Evolutionary conservation across 2,329 filamentous ascomycete genomes (phyloP).

Genomic region (Graphilbum ipis-grandicollis): DNA sequence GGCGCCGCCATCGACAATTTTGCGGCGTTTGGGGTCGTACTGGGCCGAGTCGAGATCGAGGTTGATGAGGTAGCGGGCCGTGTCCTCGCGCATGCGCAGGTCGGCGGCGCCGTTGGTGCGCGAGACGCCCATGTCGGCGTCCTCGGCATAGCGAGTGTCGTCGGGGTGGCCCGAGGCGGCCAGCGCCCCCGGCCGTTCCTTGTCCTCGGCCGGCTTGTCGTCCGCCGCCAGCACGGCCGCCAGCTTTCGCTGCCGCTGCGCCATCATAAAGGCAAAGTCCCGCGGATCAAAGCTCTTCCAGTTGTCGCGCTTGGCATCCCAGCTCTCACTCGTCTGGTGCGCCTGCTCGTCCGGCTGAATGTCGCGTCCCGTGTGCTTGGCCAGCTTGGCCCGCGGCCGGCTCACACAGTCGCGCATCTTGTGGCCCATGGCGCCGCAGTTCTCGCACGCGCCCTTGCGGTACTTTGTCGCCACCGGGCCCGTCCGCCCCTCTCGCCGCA

Average conservation of each 20-base stretch:
- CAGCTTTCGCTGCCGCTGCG: constrained; percentile 65
- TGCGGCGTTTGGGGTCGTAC: constrained; percentile 91
- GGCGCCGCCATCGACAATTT: constrained; percentile 73
- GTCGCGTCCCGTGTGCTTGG: constrained; percentile 80
- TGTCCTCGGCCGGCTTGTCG: constrained; percentile 29
- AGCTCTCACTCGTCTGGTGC: constrained; percentile 73
- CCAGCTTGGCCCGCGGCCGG: constrained; percentile 73
- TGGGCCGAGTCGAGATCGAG: constrained; percentile 91
- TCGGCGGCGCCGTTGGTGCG: constrained; percentile 84
- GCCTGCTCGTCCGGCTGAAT: constrained; percentile 85
- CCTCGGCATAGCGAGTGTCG: constrained; percentile 53
- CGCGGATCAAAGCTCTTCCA: constrained; percentile 96
- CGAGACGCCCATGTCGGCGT: constrained; percentile 90
- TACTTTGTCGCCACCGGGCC: constrained; percentile 89
- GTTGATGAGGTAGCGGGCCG: constrained; percentile 89
- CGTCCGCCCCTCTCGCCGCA: constrained; percentile 70
- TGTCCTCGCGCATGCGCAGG: constrained; percentile 84
- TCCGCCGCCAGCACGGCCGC: constrained; percentile 37
- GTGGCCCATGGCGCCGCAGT: constrained; percentile 94
- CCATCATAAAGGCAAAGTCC: constrained; percentile 73
- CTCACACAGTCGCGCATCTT: constrained; percentile 88
- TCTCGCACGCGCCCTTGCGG: constrained; percentile 95
- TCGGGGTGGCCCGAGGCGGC: constrained; percentile 1
- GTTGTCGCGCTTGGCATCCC: constrained; percentile 93
- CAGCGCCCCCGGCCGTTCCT: not conserved